Evolutionary conservation across 2,329 filamentous ascomycete genomes (phyloP).

Genomic region (Raffaelea arxii): DNA sequence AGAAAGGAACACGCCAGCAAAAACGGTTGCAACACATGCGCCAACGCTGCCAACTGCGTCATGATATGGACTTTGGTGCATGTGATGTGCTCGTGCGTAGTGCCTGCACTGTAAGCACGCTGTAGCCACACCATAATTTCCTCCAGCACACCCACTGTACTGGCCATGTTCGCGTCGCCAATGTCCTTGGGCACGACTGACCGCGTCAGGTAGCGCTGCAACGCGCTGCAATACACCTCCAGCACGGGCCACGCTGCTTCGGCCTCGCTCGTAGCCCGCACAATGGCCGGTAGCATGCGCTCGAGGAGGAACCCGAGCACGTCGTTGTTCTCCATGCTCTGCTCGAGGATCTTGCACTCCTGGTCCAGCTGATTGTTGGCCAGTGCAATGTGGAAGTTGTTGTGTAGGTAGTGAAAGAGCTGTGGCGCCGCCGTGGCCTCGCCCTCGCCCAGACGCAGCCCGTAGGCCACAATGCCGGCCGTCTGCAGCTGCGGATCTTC

Average conservation of each 20-base stretch:
- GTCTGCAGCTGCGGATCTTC: constrained; percentile 48
- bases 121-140: constrained; percentile 16
- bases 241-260: constrained; percentile 36
- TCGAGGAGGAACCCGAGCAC: constrained; percentile 38
- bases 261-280: constrained; percentile 26
- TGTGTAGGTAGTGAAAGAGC: constrained; percentile 48
- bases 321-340: constrained; percentile 35
- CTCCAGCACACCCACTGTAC: constrained; percentile 23
- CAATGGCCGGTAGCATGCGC: constrained; percentile 45
- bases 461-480: constrained; percentile 46
- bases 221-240: constrained; percentile 37
- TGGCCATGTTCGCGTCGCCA: constrained; percentile 20
- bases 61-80: no score
- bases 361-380: constrained; percentile 36
- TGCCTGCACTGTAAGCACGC: no score
- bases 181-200: constrained; percentile 28
- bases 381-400: constrained; percentile 46
- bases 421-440: constrained; percentile 36
- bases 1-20: no score
- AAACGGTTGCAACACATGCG: no score
- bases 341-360: constrained; percentile 34
- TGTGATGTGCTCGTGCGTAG: not conserved
- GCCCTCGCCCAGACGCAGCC: constrained; percentile 41
- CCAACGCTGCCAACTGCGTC: no score
- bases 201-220: constrained; percentile 25